phyloP scores from a whole-genome alignment of 108 stramenopile species.

The Cyclotella baltica region DNA sequence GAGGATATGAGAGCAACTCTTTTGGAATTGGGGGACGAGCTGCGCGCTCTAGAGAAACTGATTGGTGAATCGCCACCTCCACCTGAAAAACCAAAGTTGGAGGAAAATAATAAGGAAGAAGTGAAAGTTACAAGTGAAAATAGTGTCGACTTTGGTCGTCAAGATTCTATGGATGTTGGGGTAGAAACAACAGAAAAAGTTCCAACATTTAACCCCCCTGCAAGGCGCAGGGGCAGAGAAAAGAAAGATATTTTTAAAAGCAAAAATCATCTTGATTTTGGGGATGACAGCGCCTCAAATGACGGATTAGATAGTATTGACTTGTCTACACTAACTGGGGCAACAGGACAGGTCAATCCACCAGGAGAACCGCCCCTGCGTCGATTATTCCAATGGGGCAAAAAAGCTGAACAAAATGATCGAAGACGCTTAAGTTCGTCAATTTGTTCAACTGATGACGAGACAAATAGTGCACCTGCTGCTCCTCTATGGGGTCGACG shows the following conservation, averaged over 20 bases:
- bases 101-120: not conserved
- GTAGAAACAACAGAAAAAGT: too few relatives aligned
- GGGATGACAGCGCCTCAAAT: not conserved
- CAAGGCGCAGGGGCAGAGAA: not conserved
- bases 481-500: not conserved
- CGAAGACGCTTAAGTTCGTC: not conserved
- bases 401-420: not conserved
- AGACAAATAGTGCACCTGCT: not conserved
- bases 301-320: not conserved
- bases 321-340: not conserved
- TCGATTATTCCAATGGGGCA: conserved; percentile 18
- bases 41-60: not conserved
- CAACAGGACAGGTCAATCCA: not conserved
- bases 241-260: not conserved
- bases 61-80: not conserved
- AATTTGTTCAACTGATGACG: not conserved
- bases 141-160: too few relatives aligned
- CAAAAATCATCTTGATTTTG: not conserved
- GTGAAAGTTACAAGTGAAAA: not conserved
- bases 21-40: not conserved
- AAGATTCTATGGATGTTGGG: too few relatives aligned
- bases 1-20: not conserved
- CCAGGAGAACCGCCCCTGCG: not conserved
- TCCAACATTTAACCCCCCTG: not conserved
- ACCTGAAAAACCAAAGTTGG: not conserved